Evolutionary conservation across 2,329 filamentous ascomycete species (phyloP), one percentile per base, ranked within the genome.

Genomic region (Aspergillus fumigatus): DNA sequence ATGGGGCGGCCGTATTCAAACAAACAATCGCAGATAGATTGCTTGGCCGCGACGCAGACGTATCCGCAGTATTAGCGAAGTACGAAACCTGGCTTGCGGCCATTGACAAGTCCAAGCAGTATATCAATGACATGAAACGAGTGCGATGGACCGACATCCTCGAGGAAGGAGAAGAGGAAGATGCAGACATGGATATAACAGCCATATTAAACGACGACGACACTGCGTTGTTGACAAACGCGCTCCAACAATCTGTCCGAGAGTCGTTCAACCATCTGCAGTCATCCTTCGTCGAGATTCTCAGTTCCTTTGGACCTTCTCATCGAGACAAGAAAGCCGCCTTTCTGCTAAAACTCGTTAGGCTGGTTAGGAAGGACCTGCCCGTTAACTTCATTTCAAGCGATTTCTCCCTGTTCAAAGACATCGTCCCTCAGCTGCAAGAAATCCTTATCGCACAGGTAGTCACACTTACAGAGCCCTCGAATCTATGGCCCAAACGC

Each of bases 31-130:
- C 88, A 8, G 81, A 87, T 32, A 84, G 87, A 21, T 80, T 90
- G 7, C 84, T 92, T 65, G 92, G 93, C 5, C 84, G 87, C 51
- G 88, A 87, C 66, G 80, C 86, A 56, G 78, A 84, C 10, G 83
- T 93, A 0, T 84, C 84, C 38, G 78, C 77, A 53, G 83, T 87
- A 0, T 78, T 87, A 1, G 77, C 81, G 11, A 79, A 81, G 48
- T 94, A 94, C 67, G 80, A 85, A 56, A 80, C 81, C 1, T 97
- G 92, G 92, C 82, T 85, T 48, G 78, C 80, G n/a, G 82, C 87
- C 4, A 83, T 95, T n/a, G 82, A 87, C 58, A 84, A 58, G 32
- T 63, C 70, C 7, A 65, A 60, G 25, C 61, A 65, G 14, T 65
- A 65, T 41, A 70, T 75, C 29, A 65, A 73, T 11, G 72, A 68